Percentiles rank a stretch among this genome's conserved stretches.
Evolutionary conservation across 1,139 yeast species (phyloP).

Genomic region (Taphrina confusa): DNA sequence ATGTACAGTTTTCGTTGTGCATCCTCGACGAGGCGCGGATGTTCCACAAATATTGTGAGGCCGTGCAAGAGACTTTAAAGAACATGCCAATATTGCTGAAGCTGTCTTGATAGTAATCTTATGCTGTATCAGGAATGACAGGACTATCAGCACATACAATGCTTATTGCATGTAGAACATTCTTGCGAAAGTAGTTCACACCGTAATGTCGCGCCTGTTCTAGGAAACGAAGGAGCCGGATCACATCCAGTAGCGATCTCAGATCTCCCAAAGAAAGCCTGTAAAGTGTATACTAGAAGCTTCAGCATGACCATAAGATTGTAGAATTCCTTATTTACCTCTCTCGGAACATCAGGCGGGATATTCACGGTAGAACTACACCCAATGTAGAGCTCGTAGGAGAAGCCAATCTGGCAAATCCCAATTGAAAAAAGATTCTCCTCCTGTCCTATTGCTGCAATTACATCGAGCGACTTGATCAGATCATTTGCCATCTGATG

Average conservation of each 20-base stretch:
- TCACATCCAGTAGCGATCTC: background rate
- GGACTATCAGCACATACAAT: constrained; percentile 2
- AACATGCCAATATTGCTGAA: background rate
- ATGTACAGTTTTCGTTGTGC: too few relatives aligned
- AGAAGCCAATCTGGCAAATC: constrained; percentile 1
- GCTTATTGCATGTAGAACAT: background rate
- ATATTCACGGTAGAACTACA: background rate
- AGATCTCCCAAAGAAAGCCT: background rate
- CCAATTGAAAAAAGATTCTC: background rate
- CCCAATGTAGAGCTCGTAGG: background rate
- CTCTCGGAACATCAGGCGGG: background rate
- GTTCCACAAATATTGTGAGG: background rate
- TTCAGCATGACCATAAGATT: background rate
- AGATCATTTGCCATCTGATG: background rate
- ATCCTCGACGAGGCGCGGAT: background rate
- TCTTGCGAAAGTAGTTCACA: background rate
- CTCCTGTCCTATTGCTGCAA: background rate
- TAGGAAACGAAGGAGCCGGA: constrained; percentile 3
- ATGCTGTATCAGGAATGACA: constrained; percentile 1
- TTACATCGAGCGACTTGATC: constrained; percentile 2
- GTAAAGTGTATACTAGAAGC: background rate
- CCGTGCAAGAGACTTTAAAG: constrained; percentile 1
- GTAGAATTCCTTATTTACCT: background rate
- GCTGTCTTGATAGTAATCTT: background rate
- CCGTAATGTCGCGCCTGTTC: constrained; percentile 10